Evolutionary conservation across 495 filamentous ascomycete genomes (phyloP), one percentile per base, ranked within the genome.

Genomic region (Penicillium coffeae): DNA sequence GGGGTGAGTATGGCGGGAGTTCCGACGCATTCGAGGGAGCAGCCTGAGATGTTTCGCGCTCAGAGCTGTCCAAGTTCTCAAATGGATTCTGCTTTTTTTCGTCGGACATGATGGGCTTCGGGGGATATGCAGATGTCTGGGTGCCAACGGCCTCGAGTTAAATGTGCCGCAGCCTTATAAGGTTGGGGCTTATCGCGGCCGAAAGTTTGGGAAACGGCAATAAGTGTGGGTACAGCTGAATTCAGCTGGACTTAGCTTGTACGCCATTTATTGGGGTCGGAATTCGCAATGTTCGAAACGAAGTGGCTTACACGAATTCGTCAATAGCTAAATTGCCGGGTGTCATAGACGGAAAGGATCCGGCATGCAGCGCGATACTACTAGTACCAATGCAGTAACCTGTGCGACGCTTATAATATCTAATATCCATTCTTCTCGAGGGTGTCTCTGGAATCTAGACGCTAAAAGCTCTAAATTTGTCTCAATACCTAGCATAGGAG

Each of bases 1-100:
- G 30, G 14, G 39, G 39, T 15, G 32, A 37, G 21, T 50, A 50
- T 8, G 41, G 48, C 7, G 48, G 48, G 13, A 27, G 48, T 20
- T 50, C 40, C 27, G 30, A 35, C 22, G 47, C 13, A 9, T 21
- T 33, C 13, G 27, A 20, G 5, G 21, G 19, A 16, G 12, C 10
- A 34, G 46, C 25, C 4, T 13, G 15, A 13, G 44, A 47, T 21
- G 18, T 20, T 13, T 42, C 38, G 19, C 30, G 12, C 32, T 38
- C 47, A 19, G 41, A 10, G n/a, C n/a, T 18, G 10, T 27, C 9
- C 18, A 43, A 21, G 15, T 43, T 20, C 39, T 49, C 47, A 10
- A 15, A 48, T n/a, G 30, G 32, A 12, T 36, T 30, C 22, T 25
- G 12, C 9, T 38, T 18, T 15, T 37, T 43, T 18, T 43, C 20